A percentile compares a stretch with the other conserved stretches of the same genome.
phyloP scores from a whole-genome alignment of 371 early-diverging fungal species.

The Funneliformis caledonium region DNA sequence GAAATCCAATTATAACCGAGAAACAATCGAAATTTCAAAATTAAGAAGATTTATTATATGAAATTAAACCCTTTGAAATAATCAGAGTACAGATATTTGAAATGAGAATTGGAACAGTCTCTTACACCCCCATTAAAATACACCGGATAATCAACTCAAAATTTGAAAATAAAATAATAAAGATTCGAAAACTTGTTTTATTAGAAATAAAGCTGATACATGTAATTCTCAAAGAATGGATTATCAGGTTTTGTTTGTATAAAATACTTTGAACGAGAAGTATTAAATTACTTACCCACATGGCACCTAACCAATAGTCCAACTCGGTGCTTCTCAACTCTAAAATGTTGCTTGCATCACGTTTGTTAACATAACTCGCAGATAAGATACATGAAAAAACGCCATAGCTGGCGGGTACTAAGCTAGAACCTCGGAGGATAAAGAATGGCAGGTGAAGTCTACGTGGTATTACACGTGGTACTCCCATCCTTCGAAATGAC shows the following conservation, averaged over 20 bases:
- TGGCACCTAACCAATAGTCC: slow-evolving; percentile 61
- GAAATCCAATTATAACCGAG: slow-evolving; percentile 4
- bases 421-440: slow-evolving; percentile 52
- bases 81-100: no score
- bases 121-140: background rate
- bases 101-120: background rate
- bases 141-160: background rate
- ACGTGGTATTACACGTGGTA: slow-evolving; percentile 45
- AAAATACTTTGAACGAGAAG: background rate
- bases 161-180: background rate
- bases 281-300: slow-evolving; percentile 55
- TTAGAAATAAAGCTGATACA: background rate
- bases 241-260: background rate
- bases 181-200: background rate
- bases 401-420: slow-evolving; percentile 57
- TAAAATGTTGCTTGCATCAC: slow-evolving; percentile 59
- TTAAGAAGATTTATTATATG: background rate
- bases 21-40: background rate
- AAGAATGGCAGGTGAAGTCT: slow-evolving; percentile 51
- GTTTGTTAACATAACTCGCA: slow-evolving; percentile 49
- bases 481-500: background rate
- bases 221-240: background rate
- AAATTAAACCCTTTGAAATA: background rate
- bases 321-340: slow-evolving; percentile 54
- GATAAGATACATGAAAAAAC: slow-evolving; percentile 50